A percentile compares a stretch with the other conserved stretches of the same genome.
These are phyloP conservation scores for Pleurostoma richardsiae DNA, from an alignment of 2,329 filamentous ascomycete genomes.

Conservation along the genomic window DNA sequence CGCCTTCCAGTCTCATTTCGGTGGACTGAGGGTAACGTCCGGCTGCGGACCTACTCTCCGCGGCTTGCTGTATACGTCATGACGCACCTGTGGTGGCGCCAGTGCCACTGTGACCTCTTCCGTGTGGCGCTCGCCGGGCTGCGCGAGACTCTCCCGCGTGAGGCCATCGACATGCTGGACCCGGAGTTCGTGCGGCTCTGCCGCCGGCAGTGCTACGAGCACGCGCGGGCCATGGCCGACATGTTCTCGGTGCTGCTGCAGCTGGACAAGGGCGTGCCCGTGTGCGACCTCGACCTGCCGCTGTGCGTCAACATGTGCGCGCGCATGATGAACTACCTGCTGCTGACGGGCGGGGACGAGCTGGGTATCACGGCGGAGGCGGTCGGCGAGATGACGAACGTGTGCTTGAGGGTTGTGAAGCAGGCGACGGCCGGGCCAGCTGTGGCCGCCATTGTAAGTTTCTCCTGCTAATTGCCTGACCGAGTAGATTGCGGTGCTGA, in stretches of 20 bases:
- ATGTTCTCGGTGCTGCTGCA: slow-evolving; percentile 49
- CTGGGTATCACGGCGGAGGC: slow-evolving; percentile 38
- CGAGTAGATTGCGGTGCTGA: neutral
- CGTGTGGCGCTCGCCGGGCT: slow-evolving; percentile 46
- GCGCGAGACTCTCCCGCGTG: slow-evolving; percentile 42
- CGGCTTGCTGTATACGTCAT: slow-evolving; percentile 53
- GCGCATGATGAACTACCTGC: slow-evolving; percentile 45
- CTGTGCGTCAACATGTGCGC: slow-evolving; percentile 52
- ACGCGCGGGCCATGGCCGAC: slow-evolving; percentile 49
- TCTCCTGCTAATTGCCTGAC: slow-evolving; percentile 1
- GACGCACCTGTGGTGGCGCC: slow-evolving; percentile 56
- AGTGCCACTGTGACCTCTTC: slow-evolving; percentile 54
- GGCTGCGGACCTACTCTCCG: slow-evolving; percentile 51
- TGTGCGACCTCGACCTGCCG: slow-evolving; percentile 50
- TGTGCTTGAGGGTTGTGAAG: slow-evolving; percentile 45
- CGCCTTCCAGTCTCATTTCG: slow-evolving; percentile 50
- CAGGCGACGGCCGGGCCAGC: slow-evolving; percentile 47
- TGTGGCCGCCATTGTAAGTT: slow-evolving; percentile 39
- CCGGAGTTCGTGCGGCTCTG: slow-evolving; percentile 42
- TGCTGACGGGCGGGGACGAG: slow-evolving; percentile 37
- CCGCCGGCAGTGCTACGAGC: slow-evolving; percentile 46
- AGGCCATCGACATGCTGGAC: slow-evolving; percentile 38
- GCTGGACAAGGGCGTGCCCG: slow-evolving; percentile 42
- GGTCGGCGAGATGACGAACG: slow-evolving; percentile 42
- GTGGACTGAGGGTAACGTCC: slow-evolving; percentile 51